These are phyloP conservation scores for Coemansia sp. DNA, from an alignment of 371 early-diverging fungal genomes.

Conservation along the genomic window DNA sequence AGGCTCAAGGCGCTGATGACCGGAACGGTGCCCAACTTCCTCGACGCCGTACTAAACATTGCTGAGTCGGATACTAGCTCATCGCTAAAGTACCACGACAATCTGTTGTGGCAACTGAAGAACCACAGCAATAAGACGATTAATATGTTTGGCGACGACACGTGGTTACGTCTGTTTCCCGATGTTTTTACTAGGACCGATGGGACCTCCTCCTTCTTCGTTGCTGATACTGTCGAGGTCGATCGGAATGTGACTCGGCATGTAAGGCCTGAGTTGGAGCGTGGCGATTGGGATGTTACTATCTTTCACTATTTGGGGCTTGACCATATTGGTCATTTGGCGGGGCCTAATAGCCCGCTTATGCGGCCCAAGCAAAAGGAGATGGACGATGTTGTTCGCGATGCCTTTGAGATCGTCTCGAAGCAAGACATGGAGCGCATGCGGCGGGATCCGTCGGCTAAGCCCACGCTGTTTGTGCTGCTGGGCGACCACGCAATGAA, in stretches of 20 bases:
- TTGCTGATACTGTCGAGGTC: slow-evolving; percentile 77
- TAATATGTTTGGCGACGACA: slow-evolving; percentile 94
- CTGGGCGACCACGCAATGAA: slow-evolving; percentile 99
- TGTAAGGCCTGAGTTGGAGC: slow-evolving; percentile 60
- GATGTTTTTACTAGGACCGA: slow-evolving; percentile 62
- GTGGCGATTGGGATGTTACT: slow-evolving; percentile 75
- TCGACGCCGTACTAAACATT: slow-evolving; percentile 81
- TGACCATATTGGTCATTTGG: slow-evolving; percentile 93
- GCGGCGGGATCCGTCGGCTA: slow-evolving; percentile 42
- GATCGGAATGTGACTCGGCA: slow-evolving; percentile 81
- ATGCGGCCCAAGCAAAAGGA: slow-evolving; percentile 79
- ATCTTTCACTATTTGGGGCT: slow-evolving; percentile 93
- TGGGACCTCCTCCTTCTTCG: slow-evolving; percentile 80
- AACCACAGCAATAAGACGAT: slow-evolving; percentile 58
- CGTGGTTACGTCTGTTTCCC: slow-evolving; percentile 87
- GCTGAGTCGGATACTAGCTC: slow-evolving; percentile 80
- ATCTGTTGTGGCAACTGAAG: slow-evolving; percentile 70
- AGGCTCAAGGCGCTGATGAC: slow-evolving; percentile 94
- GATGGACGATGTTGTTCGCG: slow-evolving; percentile 70
- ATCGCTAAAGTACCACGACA: slow-evolving; percentile 67
- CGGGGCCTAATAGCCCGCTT: slow-evolving; percentile 76
- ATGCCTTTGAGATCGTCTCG: slow-evolving; percentile 55
- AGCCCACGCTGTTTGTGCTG: slow-evolving; percentile 85
- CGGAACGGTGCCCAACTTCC: slow-evolving; percentile 70
- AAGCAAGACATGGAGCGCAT: slow-evolving; percentile 55